These are phyloP conservation scores for Beverwykella pulmonaria DNA, from an alignment of 495 filamentous ascomycete species.

Conservation along the genomic window DNA sequence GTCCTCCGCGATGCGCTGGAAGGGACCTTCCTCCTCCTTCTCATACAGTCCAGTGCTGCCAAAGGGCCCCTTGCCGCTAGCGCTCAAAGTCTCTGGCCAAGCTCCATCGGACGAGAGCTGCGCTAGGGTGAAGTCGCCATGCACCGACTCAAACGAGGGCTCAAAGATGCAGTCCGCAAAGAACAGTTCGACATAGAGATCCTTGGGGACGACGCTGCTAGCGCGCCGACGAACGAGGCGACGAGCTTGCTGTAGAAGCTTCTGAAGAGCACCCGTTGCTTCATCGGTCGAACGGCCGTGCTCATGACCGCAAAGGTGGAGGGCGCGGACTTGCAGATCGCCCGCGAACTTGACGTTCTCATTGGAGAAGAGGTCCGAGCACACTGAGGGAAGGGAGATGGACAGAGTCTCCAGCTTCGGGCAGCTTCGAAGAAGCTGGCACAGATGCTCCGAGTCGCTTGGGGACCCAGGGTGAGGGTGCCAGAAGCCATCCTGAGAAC, in stretches of 20 bases:
- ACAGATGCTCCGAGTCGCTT: slow-evolving; percentile 49
- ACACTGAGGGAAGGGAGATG: slow-evolving; percentile 54
- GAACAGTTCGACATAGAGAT: slow-evolving; percentile 52
- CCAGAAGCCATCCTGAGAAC: slow-evolving; percentile 54
- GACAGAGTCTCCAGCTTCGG: slow-evolving; percentile 53
- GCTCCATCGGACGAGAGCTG: slow-evolving; percentile 45
- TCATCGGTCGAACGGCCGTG: slow-evolving; percentile 35
- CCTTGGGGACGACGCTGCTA: slow-evolving; percentile 29
- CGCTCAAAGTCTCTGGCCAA: slow-evolving; percentile 46
- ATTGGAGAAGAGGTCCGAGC: slow-evolving; percentile 53
- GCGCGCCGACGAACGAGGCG: slow-evolving; percentile 41
- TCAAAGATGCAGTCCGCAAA: slow-evolving; percentile 55
- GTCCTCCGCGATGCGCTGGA: slow-evolving; percentile 50
- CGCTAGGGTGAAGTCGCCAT: slow-evolving; percentile 52
- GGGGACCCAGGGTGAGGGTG: slow-evolving; percentile 50
- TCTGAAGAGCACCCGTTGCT: slow-evolving; percentile 39
- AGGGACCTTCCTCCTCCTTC: slow-evolving; percentile 50
- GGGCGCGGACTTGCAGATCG: slow-evolving; percentile 54
- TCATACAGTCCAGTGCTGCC: slow-evolving; percentile 57
- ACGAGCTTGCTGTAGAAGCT: slow-evolving; percentile 49
- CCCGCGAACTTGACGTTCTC: slow-evolving; percentile 51
- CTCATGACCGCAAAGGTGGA: slow-evolving; percentile 49
- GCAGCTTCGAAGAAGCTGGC: slow-evolving; percentile 51
- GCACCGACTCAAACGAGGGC: slow-evolving; percentile 49
- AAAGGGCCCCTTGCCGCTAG: slow-evolving; percentile 55